Base-by-base conservation (phyloP, 495 filamentous ascomycete species). In the Lophiostoma macrostomum region DNA sequence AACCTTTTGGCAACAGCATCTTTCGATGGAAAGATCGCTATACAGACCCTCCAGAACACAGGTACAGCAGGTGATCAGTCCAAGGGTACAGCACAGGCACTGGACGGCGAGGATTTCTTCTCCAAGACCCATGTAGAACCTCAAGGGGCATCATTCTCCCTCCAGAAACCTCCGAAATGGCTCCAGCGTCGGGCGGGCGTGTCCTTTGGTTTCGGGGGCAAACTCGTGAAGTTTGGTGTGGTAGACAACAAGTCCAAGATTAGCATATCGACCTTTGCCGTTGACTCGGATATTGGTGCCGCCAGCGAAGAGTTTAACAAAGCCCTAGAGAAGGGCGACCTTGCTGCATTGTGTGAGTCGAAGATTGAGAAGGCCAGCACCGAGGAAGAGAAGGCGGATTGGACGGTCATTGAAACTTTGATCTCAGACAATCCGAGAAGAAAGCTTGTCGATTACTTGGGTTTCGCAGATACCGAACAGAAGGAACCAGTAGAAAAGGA, bases 21-120 rank as follows among this genome's bases (percentile, higher is more conserved):
- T 2, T 97, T 97, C 58, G 93, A 97, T 65, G 93, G 94, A 35
- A 94, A 89, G 69, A 94, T 99, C 57, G 82, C 84, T 13, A 76
- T 99, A 19, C 91, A 96, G 60, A 91, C 91, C 8, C 78, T 95
- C 30, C 93, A 99, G 64, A 96, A 90, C 64, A 95, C 90, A 18
- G 77, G 75, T 51, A 69, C 73, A 10, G 76, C 79, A 40, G 59
- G 69, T 28, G 70, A 70, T n/a, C 67, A 78, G 45, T 69, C 74
- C 5, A 74, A 71, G 16, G 81, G 84, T 40, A 73, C 80, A 8
- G 79, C 80, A 47, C 85, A 88, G 66, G 75, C 80, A 40, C 68
- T 90, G 16, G 90, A 96, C 67, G 91, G 87, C 25, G 93, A 95
- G 65, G 94, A 96, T 62, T 99, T 99, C 76, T 99, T 99, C 57